These are phyloP conservation scores for Rutstroemia sp. DNA, from an alignment of 2,329 filamentous ascomycete genomes.

Conservation along the genomic window DNA sequence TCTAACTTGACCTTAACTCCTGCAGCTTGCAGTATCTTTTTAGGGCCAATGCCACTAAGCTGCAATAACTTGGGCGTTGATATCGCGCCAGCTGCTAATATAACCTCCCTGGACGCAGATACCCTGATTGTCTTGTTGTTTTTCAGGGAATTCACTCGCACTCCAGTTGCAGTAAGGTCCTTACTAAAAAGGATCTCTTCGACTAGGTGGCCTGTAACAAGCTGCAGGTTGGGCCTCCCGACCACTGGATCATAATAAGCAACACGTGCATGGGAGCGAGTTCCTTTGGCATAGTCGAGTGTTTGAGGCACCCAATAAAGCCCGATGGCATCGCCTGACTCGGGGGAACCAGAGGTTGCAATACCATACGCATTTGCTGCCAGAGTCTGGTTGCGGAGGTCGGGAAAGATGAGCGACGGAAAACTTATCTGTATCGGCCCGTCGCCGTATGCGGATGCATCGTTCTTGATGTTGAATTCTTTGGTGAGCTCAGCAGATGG, in stretches of 20 bases:
- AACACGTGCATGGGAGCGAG: not conserved
- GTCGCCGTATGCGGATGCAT: not conserved
- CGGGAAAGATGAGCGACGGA: not conserved
- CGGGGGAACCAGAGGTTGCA: not conserved
- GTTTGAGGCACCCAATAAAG: not conserved
- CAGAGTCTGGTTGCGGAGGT: not conserved
- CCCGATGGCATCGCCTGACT: slow-evolving; percentile 2
- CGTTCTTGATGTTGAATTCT: not conserved
- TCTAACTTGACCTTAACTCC: slow-evolving; percentile 16
- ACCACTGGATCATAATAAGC: slow-evolving; percentile 2
- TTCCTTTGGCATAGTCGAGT: not conserved
- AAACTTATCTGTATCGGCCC: not conserved
- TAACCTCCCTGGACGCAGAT: slow-evolving; percentile 32
- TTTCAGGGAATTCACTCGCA: slow-evolving; percentile 1
- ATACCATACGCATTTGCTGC: slow-evolving; percentile 3
- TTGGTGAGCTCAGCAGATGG: not conserved
- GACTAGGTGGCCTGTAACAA: not conserved
- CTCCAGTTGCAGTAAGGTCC: not conserved
- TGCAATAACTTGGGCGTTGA: slow-evolving; percentile 39
- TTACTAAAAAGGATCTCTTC: not conserved
- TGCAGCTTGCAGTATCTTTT: not conserved
- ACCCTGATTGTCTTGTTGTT: not conserved
- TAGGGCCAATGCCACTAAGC: slow-evolving; percentile 35
- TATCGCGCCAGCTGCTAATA: slow-evolving; percentile 38
- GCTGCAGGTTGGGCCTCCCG: not conserved